Evolutionary conservation across 1,284 basidiomycete species (phyloP).

Genomic region (Sanghuangporus sanghuang): DNA sequence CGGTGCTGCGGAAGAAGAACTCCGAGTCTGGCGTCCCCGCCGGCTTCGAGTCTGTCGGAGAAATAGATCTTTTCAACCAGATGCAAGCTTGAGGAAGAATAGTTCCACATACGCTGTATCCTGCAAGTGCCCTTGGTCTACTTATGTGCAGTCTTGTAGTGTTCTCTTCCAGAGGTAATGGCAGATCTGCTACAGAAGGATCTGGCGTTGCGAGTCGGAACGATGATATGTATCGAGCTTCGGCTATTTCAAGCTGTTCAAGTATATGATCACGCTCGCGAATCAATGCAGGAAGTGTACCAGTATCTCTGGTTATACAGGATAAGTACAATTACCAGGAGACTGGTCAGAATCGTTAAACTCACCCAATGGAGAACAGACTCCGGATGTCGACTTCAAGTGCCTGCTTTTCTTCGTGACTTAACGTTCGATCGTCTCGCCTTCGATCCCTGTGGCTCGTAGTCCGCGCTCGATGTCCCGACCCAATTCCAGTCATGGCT

Average conservation of each 20-base stretch:
- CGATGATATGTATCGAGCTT: slow-evolving; percentile 70
- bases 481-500: slow-evolving; percentile 15
- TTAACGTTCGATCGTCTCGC: slow-evolving; percentile 32
- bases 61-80: neutral
- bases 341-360: slow-evolving; percentile 15
- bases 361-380: slow-evolving; percentile 70
- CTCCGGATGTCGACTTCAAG: slow-evolving; percentile 62
- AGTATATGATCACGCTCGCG: slow-evolving; percentile 68
- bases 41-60: slow-evolving; percentile 31
- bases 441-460: slow-evolving; percentile 1
- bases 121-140: slow-evolving; percentile 52
- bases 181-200: slow-evolving; percentile 44
- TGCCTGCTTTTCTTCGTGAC: slow-evolving; percentile 37
- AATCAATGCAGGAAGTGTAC: slow-evolving; percentile 58
- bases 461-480: slow-evolving; percentile 12
- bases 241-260: slow-evolving; percentile 72
- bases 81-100: neutral
- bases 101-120: slow-evolving; percentile 20
- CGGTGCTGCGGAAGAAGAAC: slow-evolving; percentile 61
- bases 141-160: slow-evolving; percentile 52
- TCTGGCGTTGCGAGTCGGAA: slow-evolving; percentile 69
- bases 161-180: slow-evolving; percentile 27
- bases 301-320: slow-evolving; percentile 50
- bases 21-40: slow-evolving; percentile 48
- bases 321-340: slow-evolving; percentile 6